Conservation (phyloP, 176 grass and related monocot genomes). For the Puccinellia tenuiflora region DNA sequence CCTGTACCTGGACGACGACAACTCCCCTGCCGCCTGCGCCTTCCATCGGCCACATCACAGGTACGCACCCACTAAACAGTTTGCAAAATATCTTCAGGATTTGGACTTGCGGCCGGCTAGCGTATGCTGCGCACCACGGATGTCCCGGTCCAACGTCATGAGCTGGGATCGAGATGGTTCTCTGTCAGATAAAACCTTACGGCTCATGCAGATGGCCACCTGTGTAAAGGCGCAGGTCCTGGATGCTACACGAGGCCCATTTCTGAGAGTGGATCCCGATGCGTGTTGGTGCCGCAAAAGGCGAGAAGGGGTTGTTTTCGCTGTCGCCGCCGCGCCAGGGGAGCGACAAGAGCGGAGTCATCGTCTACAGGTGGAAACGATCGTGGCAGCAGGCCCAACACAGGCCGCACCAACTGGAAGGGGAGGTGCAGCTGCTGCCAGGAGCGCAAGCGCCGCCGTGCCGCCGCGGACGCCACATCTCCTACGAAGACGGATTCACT, state of each 20-base stretch:
- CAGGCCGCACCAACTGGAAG: constrained; percentile 61
- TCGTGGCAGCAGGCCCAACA: constrained; percentile 36
- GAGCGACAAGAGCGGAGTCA: constrained; percentile 76
- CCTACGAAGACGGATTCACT: constrained; percentile 69
- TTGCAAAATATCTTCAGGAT: constrained; percentile 8
- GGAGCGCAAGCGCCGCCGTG: constrained; percentile 59
- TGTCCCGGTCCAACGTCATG: not conserved
- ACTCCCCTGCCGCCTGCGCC: constrained; percentile 49
- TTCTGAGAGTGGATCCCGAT: not conserved
- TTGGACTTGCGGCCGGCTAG: too few species aligned
- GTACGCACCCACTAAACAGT: not conserved
- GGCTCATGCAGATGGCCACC: not conserved
- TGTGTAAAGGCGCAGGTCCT: not conserved
- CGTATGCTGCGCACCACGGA: not conserved
- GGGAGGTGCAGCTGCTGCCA: constrained; percentile 75
- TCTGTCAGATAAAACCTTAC: not conserved
- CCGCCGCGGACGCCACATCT: constrained; percentile 53
- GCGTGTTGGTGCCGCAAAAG: constrained; percentile 5
- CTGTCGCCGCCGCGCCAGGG: constrained; percentile 74
- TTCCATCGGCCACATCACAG: constrained; percentile 84
- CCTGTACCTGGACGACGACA: constrained; percentile 52
- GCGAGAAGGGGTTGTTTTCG: constrained; percentile 70
- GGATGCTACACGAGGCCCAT: not conserved
- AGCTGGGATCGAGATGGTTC: not conserved
- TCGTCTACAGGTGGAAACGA: constrained; percentile 86